Evolutionary conservation across 768 basidiomycete species (phyloP), one percentile per base, ranked within the genome.

Genomic region (Amanita molliuscula): DNA sequence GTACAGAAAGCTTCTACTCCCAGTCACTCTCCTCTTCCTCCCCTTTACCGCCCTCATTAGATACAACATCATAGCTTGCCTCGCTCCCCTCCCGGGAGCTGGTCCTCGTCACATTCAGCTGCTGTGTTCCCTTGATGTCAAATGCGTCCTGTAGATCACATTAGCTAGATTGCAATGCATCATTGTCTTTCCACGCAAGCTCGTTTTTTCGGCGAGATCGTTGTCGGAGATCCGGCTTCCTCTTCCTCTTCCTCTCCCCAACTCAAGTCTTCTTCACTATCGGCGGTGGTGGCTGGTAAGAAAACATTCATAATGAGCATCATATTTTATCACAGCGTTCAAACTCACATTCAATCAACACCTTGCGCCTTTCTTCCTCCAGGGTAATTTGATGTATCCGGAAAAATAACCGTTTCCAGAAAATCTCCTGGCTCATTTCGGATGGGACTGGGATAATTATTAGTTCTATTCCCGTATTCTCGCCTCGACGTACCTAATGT

Each of bases 221-320:
- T 60, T 11, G 55, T 44, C 3, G 57, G 59, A 3, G 43, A 40
- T 9, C 21, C 51, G 21, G 60, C 54, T 34, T 62, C 55, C 44
- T 86, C 84, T n/a, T 90, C 88, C n/a, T 93, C 90, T 45, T 92
- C 90, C 53, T 89, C 89, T 61, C 93, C 91, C 91, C 91, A 95
- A 58, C 79, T 86, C 65, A 95, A 92, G 52, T 89, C 84, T 29
- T 94, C 92, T 40, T 95, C 92, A 23, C 75, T 78, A 51, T 84
- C 79, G 6, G 70, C 64, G 4, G 81, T 70, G 3, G 81, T 71
- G n/a, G 75, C 80, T 82, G 54, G 36, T 23, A 13, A 16, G 18
- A n/a, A 34, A 10, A 47, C 31, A 2, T 23, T 33, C 43, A 44
- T 52, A 44, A 38, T 10, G 44, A 9, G 37, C 1, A 7, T 29